A percentile compares a stretch with the other conserved stretches of the same genome.
Evolutionary conservation across 192 early-diverging fungal genomes (phyloP).

Genomic region (Coemansia sp.): DNA sequence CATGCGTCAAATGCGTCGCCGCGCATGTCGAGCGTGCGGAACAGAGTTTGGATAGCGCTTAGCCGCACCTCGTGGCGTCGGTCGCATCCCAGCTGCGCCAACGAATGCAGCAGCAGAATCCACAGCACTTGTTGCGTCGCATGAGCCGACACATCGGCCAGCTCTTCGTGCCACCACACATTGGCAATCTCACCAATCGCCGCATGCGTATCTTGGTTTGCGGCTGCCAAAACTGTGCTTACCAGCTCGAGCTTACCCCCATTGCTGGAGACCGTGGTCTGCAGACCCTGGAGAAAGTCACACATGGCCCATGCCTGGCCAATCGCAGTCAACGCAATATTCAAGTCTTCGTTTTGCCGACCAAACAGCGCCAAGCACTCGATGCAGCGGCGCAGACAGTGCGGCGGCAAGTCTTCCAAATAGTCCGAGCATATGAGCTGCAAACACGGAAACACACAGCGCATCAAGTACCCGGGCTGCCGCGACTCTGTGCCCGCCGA

Average conservation of each 20-base stretch:
- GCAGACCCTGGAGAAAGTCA: constrained; percentile 73
- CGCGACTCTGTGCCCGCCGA: constrained; percentile 16
- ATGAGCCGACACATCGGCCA: constrained; percentile 2
- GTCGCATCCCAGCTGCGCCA: constrained; percentile 84
- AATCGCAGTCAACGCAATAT: constrained; percentile 90
- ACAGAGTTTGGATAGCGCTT: constrained; percentile 91
- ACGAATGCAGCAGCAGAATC: constrained; percentile 83
- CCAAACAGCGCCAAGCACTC: constrained; percentile 80
- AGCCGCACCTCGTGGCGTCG: constrained; percentile 87
- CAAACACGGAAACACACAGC: constrained; percentile 85
- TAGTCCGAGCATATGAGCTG: constrained; percentile 97
- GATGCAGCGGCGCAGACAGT: constrained; percentile 77
- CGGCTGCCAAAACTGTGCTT: constrained; percentile 5
- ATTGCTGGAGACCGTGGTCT: background rate
- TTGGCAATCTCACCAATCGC: constrained; percentile 5
- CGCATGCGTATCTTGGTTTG: constrained; percentile 9
- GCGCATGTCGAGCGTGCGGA: constrained; percentile 90
- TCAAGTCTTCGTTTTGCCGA: constrained; percentile 81
- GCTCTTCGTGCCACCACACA: constrained; percentile 30
- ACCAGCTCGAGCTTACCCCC: background rate
- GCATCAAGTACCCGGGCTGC: constrained; percentile 58
- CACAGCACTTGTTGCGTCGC: constrained; percentile 66
- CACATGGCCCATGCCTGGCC: constrained; percentile 91
- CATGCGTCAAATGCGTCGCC: constrained; percentile 69
- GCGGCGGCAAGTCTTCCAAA: constrained; percentile 72